These are phyloP conservation scores for Radiomyces spectabilis DNA, from an alignment of 192 early-diverging fungal genomes.

Conservation along the genomic window DNA sequence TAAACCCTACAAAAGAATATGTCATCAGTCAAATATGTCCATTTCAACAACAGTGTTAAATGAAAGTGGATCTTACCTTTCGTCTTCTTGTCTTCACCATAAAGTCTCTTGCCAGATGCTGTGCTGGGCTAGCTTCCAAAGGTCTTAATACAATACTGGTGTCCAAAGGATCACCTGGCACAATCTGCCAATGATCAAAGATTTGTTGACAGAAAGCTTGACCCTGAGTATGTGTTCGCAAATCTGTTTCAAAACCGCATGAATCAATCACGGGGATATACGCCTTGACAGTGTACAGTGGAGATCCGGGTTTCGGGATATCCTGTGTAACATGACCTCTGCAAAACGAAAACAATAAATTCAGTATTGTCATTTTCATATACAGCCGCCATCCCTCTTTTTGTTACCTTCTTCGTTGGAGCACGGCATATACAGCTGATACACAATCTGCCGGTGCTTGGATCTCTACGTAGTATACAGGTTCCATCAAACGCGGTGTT, in stretches of 20 bases:
- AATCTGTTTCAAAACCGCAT: constrained; percentile 93
- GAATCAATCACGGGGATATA: constrained; percentile 95
- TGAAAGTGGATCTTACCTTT: constrained; percentile 42
- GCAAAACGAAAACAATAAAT: no score
- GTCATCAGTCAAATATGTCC: background rate
- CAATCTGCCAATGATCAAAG: constrained; percentile 98
- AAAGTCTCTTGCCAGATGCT: constrained; percentile 93
- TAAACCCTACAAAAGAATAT: constrained; percentile 41
- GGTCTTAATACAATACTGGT: constrained; percentile 79
- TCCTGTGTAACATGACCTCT: constrained; percentile 95
- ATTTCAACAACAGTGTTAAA: background rate
- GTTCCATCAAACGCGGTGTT: constrained; percentile 95
- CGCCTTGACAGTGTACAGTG: constrained; percentile 89
- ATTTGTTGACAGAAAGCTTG: constrained; percentile 96
- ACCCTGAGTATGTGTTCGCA: constrained; percentile 93
- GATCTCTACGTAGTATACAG: constrained; percentile 93
- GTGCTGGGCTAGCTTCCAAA: constrained; percentile 80
- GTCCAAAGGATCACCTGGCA: constrained; percentile 96
- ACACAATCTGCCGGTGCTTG: constrained; percentile 97
- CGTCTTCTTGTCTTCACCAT: constrained; percentile 97
- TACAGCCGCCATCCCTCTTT: background rate
- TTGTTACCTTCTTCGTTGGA: constrained; percentile 67
- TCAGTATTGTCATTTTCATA: background rate
- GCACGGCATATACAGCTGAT: constrained; percentile 87
- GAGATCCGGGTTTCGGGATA: constrained; percentile 88